These are phyloP conservation scores for Tolypocladium sp. DNA, from an alignment of 2,329 filamentous ascomycete genomes.

Conservation along the genomic window DNA sequence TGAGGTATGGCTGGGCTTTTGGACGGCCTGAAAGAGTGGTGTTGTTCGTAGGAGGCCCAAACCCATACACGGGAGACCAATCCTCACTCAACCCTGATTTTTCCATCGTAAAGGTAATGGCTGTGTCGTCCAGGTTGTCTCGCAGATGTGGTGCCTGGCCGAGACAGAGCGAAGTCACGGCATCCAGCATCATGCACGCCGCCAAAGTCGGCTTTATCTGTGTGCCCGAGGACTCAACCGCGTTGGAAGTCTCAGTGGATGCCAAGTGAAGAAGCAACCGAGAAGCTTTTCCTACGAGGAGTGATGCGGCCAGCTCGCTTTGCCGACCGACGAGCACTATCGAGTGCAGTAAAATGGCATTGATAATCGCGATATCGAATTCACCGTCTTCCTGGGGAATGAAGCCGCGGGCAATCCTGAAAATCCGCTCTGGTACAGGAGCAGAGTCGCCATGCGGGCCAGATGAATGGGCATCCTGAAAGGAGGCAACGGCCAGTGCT, in stretches of 20 bases:
- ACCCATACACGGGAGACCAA: neutral
- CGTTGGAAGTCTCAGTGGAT: no score
- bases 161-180: neutral
- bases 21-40: neutral
- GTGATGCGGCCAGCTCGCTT: constrained; percentile 50
- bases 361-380: constrained; percentile 30
- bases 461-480: constrained; percentile 33
- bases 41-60: neutral
- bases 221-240: neutral
- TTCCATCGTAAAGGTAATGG: neutral
- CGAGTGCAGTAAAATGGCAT: constrained; percentile 43
- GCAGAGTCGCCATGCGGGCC: constrained; percentile 1
- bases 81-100: neutral
- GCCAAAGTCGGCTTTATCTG: constrained; percentile 22
- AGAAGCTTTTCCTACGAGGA: constrained; percentile 56
- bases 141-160: neutral
- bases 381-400: constrained; percentile 39
- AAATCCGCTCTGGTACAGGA: constrained; percentile 28
- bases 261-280: constrained; percentile 26
- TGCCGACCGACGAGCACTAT: constrained; percentile 53
- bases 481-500: constrained; percentile 46
- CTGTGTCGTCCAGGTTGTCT: no score
- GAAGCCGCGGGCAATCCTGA: constrained; percentile 37
- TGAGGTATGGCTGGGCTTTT: neutral
- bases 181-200: constrained; percentile 54